phyloP scores from a whole-genome alignment of 2,329 filamentous ascomycete genomes.

The Penicillium sp. region DNA sequence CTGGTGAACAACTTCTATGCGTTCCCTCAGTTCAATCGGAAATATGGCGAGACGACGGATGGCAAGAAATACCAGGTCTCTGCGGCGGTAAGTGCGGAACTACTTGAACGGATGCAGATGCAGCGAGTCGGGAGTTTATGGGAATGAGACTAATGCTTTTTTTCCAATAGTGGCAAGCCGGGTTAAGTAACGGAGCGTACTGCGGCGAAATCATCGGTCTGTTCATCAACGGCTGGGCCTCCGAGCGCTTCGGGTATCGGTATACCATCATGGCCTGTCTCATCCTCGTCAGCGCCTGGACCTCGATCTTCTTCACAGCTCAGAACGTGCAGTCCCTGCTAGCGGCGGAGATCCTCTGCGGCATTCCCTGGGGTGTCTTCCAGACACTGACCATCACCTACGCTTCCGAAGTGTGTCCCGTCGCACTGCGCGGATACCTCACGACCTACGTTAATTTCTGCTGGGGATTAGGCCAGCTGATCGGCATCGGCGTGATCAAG shows the following conservation, averaged over 20 bases:
- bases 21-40: conserved; percentile 44
- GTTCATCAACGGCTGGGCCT: conserved; percentile 54
- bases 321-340: conserved; percentile 50
- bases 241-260: conserved; percentile 55
- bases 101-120: background rate
- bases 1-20: conserved; percentile 78
- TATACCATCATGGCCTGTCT: conserved; percentile 54
- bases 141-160: conserved; percentile 17
- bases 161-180: conserved; percentile 46
- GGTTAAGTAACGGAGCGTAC: conserved; percentile 47
- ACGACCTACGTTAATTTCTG: conserved; percentile 52
- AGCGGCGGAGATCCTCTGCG: conserved; percentile 54
- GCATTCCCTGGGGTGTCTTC: conserved; percentile 56
- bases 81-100: conserved; percentile 35
- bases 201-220: conserved; percentile 54
- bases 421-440: conserved; percentile 47
- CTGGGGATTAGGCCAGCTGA: conserved; percentile 53
- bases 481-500: conserved; percentile 55
- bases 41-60: conserved; percentile 41
- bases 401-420: conserved; percentile 51
- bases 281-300: conserved; percentile 49
- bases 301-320: conserved; percentile 55
- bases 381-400: conserved; percentile 52
- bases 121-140: no score
- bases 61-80: conserved; percentile 41